Evolutionary conservation across 2,329 filamentous ascomycete species (phyloP).

Genomic region (Beauveria pseudobassiana): DNA sequence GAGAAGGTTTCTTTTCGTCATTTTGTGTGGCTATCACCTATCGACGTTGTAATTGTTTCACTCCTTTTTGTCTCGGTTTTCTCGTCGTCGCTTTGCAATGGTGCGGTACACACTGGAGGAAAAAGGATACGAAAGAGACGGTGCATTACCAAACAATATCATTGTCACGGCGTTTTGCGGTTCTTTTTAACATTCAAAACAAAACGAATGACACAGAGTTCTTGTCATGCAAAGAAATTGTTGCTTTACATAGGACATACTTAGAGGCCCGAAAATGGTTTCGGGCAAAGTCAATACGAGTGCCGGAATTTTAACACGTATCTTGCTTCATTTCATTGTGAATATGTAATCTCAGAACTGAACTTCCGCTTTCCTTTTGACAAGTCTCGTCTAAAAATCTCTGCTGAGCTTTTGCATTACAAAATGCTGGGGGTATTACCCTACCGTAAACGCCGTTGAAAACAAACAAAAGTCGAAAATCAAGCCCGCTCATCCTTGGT

Average conservation of each 20-base stretch:
- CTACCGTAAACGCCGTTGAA: not conserved
- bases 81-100: not conserved
- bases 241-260: not conserved
- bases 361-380: not conserved
- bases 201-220: slow-evolving; percentile 1
- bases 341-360: too few relatives aligned
- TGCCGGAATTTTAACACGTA: not conserved
- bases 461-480: not conserved
- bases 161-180: slow-evolving; percentile 13
- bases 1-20: not conserved
- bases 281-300: not conserved
- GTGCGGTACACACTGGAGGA: not conserved
- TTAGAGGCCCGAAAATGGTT: not conserved
- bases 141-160: slow-evolving; percentile 4
- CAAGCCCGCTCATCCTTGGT: not conserved
- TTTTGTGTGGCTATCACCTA: not conserved
- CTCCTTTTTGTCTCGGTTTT: not conserved
- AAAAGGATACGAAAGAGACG: not conserved
- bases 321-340: not conserved
- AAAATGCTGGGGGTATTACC: not conserved
- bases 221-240: not conserved
- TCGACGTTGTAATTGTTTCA: not conserved
- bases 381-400: not conserved
- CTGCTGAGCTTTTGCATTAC: not conserved
- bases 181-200: not conserved